Evolutionary conservation across 441 rosid species (phyloP), one percentile per base, ranked within the genome.

Genomic region (Brassica hybrid): DNA sequence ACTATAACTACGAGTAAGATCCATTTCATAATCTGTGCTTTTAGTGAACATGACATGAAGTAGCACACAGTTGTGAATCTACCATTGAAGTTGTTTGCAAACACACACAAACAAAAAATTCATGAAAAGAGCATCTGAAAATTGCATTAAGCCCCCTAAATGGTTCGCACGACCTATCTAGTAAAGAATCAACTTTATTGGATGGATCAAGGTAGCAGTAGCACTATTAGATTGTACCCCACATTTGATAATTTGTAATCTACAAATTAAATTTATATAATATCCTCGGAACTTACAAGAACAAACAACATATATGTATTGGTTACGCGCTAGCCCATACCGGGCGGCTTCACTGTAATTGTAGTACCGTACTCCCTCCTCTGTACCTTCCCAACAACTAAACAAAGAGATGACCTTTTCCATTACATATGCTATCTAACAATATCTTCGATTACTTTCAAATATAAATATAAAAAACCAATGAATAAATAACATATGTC

Each of bases 331-430:
- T 67, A 43, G 23, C 62, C 70, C 74, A 76, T 69, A 69, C 72
- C 67, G 8, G 17, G 59, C 13, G 21, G 80, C 60, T 27, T 76
- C 76, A 17, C 27, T 56, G 52, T 32, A 66, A 76, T 57, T 27
- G 67, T 71, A n/a, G n/a, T n/a, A 77, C 69, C 43, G 45, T 32
- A 77, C 80, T 19, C 72, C 7, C 17, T n/a, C n/a, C n/a, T 52
- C 21, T 52, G 76, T 72, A 72, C 64, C 38, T 77, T 66, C 68
- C 67, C 76, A 77, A 68, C 63, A 59, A 73, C 65, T 27, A 18
- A 67, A 67, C 72, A 69, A 34, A 17, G 76, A 71, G 14, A 71
- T 65, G 63, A 12, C 65, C 65, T 62, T 58, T 69, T 3, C 58
- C 59, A 71, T 41, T 18, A 70, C 75, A 36, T 36, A 77, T 43